Percentiles rank a stretch among this genome's conserved stretches.
Conservation (phyloP, 192 early-diverging fungal species). For the Coemansia umbellata region DNA sequence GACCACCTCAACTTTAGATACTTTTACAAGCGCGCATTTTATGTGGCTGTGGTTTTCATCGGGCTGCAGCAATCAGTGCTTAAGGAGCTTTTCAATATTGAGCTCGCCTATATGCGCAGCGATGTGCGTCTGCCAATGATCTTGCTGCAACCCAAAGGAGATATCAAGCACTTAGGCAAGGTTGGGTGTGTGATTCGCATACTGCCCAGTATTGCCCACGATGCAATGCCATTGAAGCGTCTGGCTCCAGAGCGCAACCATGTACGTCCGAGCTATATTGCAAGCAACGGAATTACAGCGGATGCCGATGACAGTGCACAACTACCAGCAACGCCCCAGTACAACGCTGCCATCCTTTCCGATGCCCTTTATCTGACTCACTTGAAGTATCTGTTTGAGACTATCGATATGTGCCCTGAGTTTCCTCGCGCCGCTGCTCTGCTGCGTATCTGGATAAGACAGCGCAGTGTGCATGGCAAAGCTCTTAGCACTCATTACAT, state of each 20-base stretch:
- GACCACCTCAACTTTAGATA: constrained; percentile 93
- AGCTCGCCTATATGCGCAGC: constrained; percentile 53
- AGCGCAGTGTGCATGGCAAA: constrained; percentile 56
- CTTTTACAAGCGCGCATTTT: constrained; percentile 93
- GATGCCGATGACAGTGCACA: constrained; percentile 1
- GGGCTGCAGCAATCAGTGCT: constrained; percentile 46
- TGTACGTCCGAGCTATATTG: constrained; percentile 58
- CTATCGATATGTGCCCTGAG: constrained; percentile 63
- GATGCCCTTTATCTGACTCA: constrained; percentile 74
- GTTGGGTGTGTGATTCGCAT: constrained; percentile 61
- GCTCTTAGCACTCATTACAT: constrained; percentile 3
- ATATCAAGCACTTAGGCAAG: constrained; percentile 11
- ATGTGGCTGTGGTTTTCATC: constrained; percentile 64
- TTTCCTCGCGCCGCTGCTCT: constrained; percentile 80
- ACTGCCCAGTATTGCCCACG: constrained; percentile 65
- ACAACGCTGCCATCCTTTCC: constrained; percentile 78
- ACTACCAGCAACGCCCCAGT: constrained; percentile 75
- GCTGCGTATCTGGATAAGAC: constrained; percentile 80
- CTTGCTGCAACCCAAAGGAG: constrained; percentile 48
- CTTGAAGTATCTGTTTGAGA: constrained; percentile 74
- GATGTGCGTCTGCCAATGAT: constrained; percentile 66
- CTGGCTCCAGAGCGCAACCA: constrained; percentile 79
- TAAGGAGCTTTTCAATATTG: constrained; percentile 51
- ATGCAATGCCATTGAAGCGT: constrained; percentile 63
- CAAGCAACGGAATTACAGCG: not conserved